Evolutionary conservation across 495 filamentous ascomycete species (phyloP).

Genomic region (Aspergillus cristatus): DNA sequence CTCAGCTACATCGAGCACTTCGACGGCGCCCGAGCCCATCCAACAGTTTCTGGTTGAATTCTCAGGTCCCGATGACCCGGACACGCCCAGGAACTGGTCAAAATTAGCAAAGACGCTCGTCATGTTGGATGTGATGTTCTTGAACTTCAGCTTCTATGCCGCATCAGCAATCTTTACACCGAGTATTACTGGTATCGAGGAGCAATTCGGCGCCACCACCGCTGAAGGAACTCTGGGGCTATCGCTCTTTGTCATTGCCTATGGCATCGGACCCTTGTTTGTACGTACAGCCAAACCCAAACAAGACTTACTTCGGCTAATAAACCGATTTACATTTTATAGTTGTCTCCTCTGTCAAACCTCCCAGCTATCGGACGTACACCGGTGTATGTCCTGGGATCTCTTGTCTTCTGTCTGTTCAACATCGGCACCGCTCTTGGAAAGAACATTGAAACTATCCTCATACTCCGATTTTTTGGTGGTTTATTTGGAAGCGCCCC

Average conservation of each 20-base stretch:
- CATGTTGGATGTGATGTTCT: slow-evolving; percentile 12
- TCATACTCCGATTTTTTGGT: too few relatives aligned
- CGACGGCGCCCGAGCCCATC: too few relatives aligned
- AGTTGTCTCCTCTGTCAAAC: slow-evolving; percentile 33
- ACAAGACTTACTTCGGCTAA: too few relatives aligned
- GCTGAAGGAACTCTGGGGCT: slow-evolving; percentile 38
- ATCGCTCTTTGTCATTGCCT: slow-evolving; percentile 35
- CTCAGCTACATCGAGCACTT: too few relatives aligned
- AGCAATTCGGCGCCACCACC: slow-evolving; percentile 28
- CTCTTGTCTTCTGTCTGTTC: too few relatives aligned
- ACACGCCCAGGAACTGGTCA: slow-evolving; percentile 7
- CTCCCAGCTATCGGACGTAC: slow-evolving; percentile 34
- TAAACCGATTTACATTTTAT: slow-evolving; percentile 1
- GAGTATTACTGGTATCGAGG: slow-evolving; percentile 22
- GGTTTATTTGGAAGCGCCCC: too few relatives aligned
- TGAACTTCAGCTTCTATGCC: slow-evolving; percentile 40
- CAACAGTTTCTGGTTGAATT: too few relatives aligned
- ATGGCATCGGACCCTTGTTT: slow-evolving; percentile 33
- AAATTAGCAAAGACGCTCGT: slow-evolving; percentile 1
- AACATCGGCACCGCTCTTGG: too few relatives aligned
- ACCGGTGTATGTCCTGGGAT: too few relatives aligned
- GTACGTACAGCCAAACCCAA: too few relatives aligned
- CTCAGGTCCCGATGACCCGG: too few relatives aligned
- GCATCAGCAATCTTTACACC: slow-evolving; percentile 38
- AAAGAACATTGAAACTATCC: too few relatives aligned